Evolutionary conservation across 2,329 filamentous ascomycete species (phyloP), one percentile per base, ranked within the genome.

Genomic region (Fusarium albidum): DNA sequence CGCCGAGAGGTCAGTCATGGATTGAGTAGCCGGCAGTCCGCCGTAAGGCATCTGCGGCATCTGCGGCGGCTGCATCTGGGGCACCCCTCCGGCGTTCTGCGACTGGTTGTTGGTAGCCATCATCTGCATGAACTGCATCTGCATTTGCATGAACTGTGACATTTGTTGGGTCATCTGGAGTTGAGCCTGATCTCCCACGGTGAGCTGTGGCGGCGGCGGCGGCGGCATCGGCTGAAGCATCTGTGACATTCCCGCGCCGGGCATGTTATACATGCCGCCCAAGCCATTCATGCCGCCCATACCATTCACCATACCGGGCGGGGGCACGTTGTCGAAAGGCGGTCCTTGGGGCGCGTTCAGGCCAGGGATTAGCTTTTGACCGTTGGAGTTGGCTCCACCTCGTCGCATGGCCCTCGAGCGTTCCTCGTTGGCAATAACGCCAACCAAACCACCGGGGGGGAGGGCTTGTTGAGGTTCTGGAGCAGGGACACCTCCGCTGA

Each of bases 71-170:
- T 40, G 37, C 49, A 59, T 55, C 13, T 33, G 32, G 11, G 56
- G 63, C 26, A 46, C 31, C 12, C 7, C 42, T 14, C 53, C 58
- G 6, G 40, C 40, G 18, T 25, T 28, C 14, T 59, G 68, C 49
- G 70, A 57, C 10, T 63, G 61, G 37, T 61, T 58, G 55, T 76
- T 77, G 42, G 69, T 63, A 1, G 80, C 79, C 82, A 91, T 90
- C 85, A 92, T 89, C 67, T 93, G 89, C 89, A 96, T 94, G 75
- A 92, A 92, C 70, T 96, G 90, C 89, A 96, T 93, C 71, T 96
- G 92, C 88, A 95, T 92, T 69, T 92, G 89, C 89, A 94, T 92
- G 75, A 94, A 92, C 66, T 91, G 88, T 49, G 85, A 83, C 90
- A 94, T 93, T 68, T 93, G 89, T 68, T 92, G 88, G 7, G 84